Base-by-base conservation (phyloP, 1,139 yeast species). In the Lodderomyces margitis region DNA sequence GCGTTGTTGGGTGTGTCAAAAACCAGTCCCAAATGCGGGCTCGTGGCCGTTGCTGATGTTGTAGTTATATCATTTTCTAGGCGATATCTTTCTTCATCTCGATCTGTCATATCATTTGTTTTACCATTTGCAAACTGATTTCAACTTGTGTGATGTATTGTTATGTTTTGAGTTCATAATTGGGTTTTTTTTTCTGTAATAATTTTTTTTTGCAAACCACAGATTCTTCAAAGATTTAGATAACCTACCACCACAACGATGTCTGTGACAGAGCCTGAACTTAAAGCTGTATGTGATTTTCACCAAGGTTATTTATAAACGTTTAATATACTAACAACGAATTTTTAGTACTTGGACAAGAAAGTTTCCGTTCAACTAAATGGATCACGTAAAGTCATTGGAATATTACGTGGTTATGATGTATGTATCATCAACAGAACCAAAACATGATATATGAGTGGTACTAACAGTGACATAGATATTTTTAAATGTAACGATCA, bases 351-450 rank as follows among this genome's bases (percentile, higher is more conserved):
- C 58, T 75, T 86, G 80, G 91, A 85, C 59, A 85, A 85, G 62
- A 77, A 80, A 58, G 73, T 87, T 30, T 68, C 80, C 11, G 68
- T 87, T 19, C 87, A 83, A 55, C 69, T 88, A 46, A 86, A 86
- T 58, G 92, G 95, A 6, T 67, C 85, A 14, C 73, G 95, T 44
- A 80, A 77, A 49, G 80, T 87, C 6, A 72, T 76, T 3, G 96
- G 96, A 2, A 75, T 78, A 6, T 70, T 87, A 44, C 70, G 86
- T 56, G 96, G 96, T 9, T 87, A 80, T 58, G 96, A 87, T 57
- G 81, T 78, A 55, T 48, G 77, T 65, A 54, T 47, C 64, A 54
- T 47, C 14, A 25, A n/a, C 11, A 15, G 19, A 25, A 33, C 3
- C 11, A 3, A 20, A 27, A 20, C n/a, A 21, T 10, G 32, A 28